A percentile compares a stretch with the other conserved stretches of the same genome.
phyloP scores from a whole-genome alignment of 495 filamentous ascomycete genomes.

The Oidiodendron maius region DNA sequence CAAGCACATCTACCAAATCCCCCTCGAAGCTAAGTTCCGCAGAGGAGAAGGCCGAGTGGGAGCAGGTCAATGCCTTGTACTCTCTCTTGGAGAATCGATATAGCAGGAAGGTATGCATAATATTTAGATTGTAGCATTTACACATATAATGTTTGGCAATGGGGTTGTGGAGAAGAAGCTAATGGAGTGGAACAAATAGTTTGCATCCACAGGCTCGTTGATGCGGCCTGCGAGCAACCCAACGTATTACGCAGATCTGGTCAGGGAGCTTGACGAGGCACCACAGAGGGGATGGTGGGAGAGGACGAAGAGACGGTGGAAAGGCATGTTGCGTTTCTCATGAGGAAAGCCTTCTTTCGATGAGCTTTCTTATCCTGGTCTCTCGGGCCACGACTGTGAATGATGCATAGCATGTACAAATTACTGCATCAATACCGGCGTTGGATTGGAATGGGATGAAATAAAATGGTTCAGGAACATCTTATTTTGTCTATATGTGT shows the following conservation, averaged over 20 bases:
- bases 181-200: conserved; percentile 31
- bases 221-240: conserved; percentile 70
- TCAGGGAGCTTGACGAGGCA: conserved; percentile 67
- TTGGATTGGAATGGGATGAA: no score
- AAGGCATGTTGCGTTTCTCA: conserved; percentile 57
- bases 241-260: conserved; percentile 65
- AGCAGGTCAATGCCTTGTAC: conserved; percentile 67
- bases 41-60: conserved; percentile 37
- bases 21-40: conserved; percentile 24
- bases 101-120: conserved; percentile 42
- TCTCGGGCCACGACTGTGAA: no score
- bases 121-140: no score
- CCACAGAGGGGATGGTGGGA: conserved; percentile 54
- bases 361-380: no score
- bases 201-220: conserved; percentile 54
- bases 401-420: no score
- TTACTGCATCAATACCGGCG: conserved; percentile 14
- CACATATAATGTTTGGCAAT: no score
- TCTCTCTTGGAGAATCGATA: conserved; percentile 72
- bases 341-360: no score
- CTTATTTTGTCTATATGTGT: not conserved
- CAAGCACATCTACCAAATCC: conserved; percentile 21
- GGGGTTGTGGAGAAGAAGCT: not conserved
- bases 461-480: not conserved
- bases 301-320: conserved; percentile 49